Base-by-base conservation (phyloP, 2,329 filamentous ascomycete genomes). In the Boeremia lycopersici region DNA sequence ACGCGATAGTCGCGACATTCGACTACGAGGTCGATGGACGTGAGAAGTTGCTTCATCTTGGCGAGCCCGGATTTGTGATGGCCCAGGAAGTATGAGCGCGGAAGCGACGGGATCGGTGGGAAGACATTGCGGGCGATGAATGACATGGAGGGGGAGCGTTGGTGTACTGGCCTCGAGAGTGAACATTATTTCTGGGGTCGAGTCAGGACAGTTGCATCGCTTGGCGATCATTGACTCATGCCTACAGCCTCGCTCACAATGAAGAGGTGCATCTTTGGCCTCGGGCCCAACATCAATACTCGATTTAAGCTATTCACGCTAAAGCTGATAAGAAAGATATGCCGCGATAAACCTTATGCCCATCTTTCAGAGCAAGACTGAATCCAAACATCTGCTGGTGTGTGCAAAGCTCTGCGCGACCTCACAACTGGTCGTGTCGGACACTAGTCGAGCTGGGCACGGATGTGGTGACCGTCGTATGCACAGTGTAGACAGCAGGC, bases 1-100 rank as follows among this genome's bases (percentile, higher is more conserved):
- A 96, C 87, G 42, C 95, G 88, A 72, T 92, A 92, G 79, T 99
- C 95, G 70, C 95, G 90, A 74, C 93, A 97, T 79, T 99, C 95
- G 70, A 99, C 85, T 48, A 99, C 86, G 38, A 98, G 86, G 69
- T 93, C 89, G 67, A 97, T 90, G 59, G 86, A 87, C 26, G 87
- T 86, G 43, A 99, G 84, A 71, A 90, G 83, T 34, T 85, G 85
- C 72, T 90, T 90, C 88, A 98, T 96, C 72, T 90, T 89, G 42
- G 84, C 81, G 29, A 96, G 81, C 13, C 90, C 95, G 9, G 89
- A 84, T 57, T 86, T 85, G 81, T 99, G 95, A 78, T 99, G 95
- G 59, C 95, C 95, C 41, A 98, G 84, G 78, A 91, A 99, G 78
- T 98, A 99, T 55, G 93, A 95, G 62, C 91, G 87, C 34, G 90